These are phyloP conservation scores for Cerioporus squamosus DNA, from an alignment of 1,284 basidiomycete genomes.

Conservation along the genomic window DNA sequence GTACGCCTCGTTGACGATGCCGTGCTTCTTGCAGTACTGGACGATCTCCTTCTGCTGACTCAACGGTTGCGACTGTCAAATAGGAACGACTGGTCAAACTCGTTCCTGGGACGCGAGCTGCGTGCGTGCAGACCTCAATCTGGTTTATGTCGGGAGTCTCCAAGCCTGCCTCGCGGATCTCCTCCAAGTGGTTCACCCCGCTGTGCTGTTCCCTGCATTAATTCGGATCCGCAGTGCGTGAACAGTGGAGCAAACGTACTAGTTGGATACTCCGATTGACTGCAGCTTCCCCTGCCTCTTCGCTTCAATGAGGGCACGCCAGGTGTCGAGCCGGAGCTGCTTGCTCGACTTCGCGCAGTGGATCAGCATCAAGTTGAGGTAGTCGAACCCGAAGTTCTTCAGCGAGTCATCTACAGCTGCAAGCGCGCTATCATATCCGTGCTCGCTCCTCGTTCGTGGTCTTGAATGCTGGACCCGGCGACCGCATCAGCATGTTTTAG, in stretches of 20 bases:
- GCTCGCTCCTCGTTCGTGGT: slow-evolving; percentile 27
- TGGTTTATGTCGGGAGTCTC: slow-evolving; percentile 82
- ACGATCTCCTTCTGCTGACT: slow-evolving; percentile 84
- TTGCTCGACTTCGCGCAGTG: slow-evolving; percentile 53
- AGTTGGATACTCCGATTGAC: slow-evolving; percentile 68
- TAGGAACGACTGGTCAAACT: too few relatives aligned
- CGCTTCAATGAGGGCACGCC: slow-evolving; percentile 46
- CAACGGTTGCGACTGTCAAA: slow-evolving; percentile 74
- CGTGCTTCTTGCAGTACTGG: slow-evolving; percentile 69
- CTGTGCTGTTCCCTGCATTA: slow-evolving; percentile 1
- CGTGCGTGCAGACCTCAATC: too few relatives aligned
- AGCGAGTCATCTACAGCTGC: slow-evolving; percentile 26
- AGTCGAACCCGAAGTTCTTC: slow-evolving; percentile 30
- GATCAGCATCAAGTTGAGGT: slow-evolving; percentile 64
- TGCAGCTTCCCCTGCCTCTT: slow-evolving; percentile 55
- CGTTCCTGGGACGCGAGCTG: too few relatives aligned
- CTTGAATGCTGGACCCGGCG: slow-evolving; percentile 17
- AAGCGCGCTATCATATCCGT: slow-evolving; percentile 27
- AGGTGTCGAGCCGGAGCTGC: slow-evolving; percentile 47
- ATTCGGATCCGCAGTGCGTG: slow-evolving; percentile 37
- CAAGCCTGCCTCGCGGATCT: slow-evolving; percentile 64
- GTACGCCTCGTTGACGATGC: slow-evolving; percentile 75
- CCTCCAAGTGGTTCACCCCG: slow-evolving; percentile 71
- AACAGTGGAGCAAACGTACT: slow-evolving; percentile 36
- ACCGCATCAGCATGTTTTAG: neutral